Percentiles rank a stretch among this genome's conserved stretches.
Conservation (phyloP, 768 basidiomycete species). For the Xerocomellus amylosporus region DNA sequence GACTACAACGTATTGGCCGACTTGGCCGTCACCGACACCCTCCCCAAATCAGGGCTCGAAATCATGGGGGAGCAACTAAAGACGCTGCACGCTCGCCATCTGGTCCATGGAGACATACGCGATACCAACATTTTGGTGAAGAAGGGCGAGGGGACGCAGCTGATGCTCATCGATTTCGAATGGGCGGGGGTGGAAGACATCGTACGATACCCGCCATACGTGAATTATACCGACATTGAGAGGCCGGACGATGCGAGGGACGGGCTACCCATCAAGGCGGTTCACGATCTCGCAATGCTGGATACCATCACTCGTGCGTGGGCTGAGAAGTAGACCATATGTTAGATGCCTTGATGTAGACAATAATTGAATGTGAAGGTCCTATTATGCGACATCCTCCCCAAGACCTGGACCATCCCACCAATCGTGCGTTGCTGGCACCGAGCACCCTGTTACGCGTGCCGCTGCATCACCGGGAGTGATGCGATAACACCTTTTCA, state of each 20-base stretch:
- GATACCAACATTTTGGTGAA: too few species aligned
- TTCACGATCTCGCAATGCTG: background rate
- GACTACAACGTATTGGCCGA: background rate
- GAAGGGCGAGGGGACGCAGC: too few species aligned
- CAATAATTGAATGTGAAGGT: too few species aligned
- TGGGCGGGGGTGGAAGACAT: background rate
- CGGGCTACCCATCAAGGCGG: conserved; percentile 27
- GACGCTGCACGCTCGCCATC: too few species aligned
- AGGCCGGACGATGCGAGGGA: background rate
- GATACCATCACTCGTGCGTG: background rate
- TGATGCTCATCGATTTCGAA: conserved; percentile 16
- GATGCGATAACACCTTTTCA: conserved; percentile 47
- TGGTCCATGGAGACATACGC: too few species aligned
- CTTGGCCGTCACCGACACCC: background rate
- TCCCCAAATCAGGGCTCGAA: background rate
- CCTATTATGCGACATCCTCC: too few species aligned
- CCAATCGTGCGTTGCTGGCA: conserved; percentile 40
- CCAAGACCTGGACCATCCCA: too few species aligned
- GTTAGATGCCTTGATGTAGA: too few species aligned
- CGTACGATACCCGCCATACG: background rate
- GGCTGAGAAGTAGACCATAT: too few species aligned
- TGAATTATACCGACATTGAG: background rate
- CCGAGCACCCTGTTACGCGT: conserved; percentile 41
- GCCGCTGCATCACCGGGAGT: conserved; percentile 37
- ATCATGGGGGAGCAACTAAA: too few species aligned